Conservation (phyloP, 495 filamentous ascomycete genomes). For the Talaromyces thailandensis region DNA sequence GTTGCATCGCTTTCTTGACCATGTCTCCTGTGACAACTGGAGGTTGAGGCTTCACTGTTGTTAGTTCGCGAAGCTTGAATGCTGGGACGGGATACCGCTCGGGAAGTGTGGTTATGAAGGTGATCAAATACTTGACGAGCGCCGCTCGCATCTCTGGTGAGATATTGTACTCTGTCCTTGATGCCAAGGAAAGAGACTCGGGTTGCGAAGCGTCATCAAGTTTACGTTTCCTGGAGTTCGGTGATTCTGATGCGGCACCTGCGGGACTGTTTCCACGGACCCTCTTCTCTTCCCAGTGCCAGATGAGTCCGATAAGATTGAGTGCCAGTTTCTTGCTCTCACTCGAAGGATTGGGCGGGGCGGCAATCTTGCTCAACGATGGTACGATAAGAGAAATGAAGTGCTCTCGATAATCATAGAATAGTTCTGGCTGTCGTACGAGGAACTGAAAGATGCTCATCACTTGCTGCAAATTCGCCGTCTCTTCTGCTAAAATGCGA, state of each 20-base stretch:
- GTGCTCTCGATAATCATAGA: constrained; percentile 89
- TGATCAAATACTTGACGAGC: constrained; percentile 86
- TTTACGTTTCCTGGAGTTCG: constrained; percentile 66
- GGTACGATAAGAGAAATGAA: constrained; percentile 83
- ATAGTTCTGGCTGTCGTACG: constrained; percentile 82
- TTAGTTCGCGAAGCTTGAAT: constrained; percentile 49
- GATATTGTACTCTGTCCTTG: constrained; percentile 56
- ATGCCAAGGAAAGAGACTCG: constrained; percentile 35
- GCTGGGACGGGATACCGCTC: constrained; percentile 72
- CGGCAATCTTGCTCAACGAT: constrained; percentile 79
- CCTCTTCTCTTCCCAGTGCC: constrained; percentile 84
- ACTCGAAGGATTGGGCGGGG: constrained; percentile 74
- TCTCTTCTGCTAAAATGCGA: constrained; percentile 88
- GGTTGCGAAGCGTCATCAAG: constrained; percentile 46
- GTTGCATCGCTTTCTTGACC: constrained; percentile 69
- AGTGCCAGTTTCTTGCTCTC: constrained; percentile 90
- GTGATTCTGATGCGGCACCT: constrained; percentile 53
- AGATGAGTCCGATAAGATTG: constrained; percentile 80
- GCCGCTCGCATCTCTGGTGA: constrained; percentile 56
- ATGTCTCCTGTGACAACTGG: constrained; percentile 59
- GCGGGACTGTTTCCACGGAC: constrained; percentile 44
- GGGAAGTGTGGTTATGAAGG: constrained; percentile 83
- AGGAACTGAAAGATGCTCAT: constrained; percentile 97
- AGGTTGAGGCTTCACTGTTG: constrained; percentile 32
- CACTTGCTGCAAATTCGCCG: constrained; percentile 92